Base-by-base conservation (phyloP, 1,139 yeast genomes). In the Geotrichum macrosporum region DNA sequence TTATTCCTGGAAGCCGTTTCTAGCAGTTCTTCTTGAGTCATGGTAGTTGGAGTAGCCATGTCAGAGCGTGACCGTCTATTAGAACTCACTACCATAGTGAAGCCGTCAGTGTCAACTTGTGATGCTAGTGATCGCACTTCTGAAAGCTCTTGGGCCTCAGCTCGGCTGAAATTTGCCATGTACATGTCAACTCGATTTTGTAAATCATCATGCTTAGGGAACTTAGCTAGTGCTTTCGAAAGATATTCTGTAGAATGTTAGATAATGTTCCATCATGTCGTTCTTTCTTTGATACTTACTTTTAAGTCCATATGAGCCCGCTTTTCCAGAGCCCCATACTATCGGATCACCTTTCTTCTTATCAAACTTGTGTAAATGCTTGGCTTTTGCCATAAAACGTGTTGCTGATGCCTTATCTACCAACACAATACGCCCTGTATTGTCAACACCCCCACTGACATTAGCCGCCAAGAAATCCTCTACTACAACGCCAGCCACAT, bases 21-120 rank as follows among this genome's bases (percentile, higher is more conserved):
- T 47, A 27, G 68, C 52, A 18, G 52, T 56, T 51, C 60, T 37
- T 76, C 72, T 46, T 70, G 62, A 55, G 72, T 74, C 52, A 52
- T 59, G 13, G 55, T 58, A 8, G 58, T 56, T 51, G 68, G 57
- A 52, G 66, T 41, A 51, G 63, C 54, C 50, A 62, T 64, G 53
- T 61, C 70, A 52, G 56, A 65, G 54, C 44, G 64, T 50, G 94
- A 81, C 71, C 85, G 87, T n/a, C 50, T 37, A 54, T 95, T 89
- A 42, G 84, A 74, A 5, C 94, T 89, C 26, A 87, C 94, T 44
- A 89, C 97, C 60, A 85, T 68, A 0, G 95, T 87, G 67, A 89
- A 89, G 1, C 96, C 97, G 62, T 89, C 96, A 55, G 84, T 96
- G 63, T 89, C 97, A 29, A 80, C 64, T 42, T 76, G 74, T 30